Percentiles rank a stretch among this genome's conserved stretches.
Evolutionary conservation across 768 basidiomycete species (phyloP).

Genomic region (Epithele typhae): DNA sequence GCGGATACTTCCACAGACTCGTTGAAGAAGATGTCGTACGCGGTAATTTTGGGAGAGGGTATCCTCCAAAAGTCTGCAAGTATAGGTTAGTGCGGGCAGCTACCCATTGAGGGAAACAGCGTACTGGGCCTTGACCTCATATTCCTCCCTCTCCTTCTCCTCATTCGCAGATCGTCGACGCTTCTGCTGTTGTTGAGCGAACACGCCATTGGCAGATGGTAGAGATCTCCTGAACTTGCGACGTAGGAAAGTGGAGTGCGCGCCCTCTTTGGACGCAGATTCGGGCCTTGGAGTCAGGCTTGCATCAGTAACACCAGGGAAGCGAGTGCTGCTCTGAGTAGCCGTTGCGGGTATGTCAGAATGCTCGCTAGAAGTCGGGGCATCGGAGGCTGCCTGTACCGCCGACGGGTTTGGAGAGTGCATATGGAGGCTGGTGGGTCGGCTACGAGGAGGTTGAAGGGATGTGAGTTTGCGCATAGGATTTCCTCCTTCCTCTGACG

Average conservation of each 20-base stretch:
- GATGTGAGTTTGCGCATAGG: slow-evolving; percentile 14
- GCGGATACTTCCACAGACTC: slow-evolving; percentile 53
- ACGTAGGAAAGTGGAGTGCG: slow-evolving; percentile 1
- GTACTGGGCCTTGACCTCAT: slow-evolving; percentile 55
- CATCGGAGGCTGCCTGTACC: neutral
- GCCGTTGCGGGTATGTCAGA: slow-evolving; percentile 1
- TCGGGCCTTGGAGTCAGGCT: neutral
- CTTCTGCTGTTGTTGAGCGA: slow-evolving; percentile 28
- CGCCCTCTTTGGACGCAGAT: too few species aligned
- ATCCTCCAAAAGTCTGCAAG: slow-evolving; percentile 54
- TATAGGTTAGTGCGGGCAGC: neutral
- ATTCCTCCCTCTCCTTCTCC: slow-evolving; percentile 46
- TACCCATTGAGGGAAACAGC: slow-evolving; percentile 16
- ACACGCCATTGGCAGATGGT: slow-evolving; percentile 20
- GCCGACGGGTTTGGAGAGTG: neutral
- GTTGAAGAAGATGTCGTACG: slow-evolving; percentile 65
- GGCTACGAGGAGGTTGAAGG: slow-evolving; percentile 1
- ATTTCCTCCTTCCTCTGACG: slow-evolving; percentile 15
- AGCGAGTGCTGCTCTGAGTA: slow-evolving; percentile 9
- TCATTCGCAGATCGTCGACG: slow-evolving; percentile 42
- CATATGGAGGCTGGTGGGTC: slow-evolving; percentile 14
- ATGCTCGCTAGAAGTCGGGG: neutral
- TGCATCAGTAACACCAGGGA: neutral
- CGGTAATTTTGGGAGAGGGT: slow-evolving; percentile 57
- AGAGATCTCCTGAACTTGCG: slow-evolving; percentile 30